These are phyloP conservation scores for Trichophyton rubrum DNA, from an alignment of 2,329 filamentous ascomycete genomes.

Conservation along the genomic window DNA sequence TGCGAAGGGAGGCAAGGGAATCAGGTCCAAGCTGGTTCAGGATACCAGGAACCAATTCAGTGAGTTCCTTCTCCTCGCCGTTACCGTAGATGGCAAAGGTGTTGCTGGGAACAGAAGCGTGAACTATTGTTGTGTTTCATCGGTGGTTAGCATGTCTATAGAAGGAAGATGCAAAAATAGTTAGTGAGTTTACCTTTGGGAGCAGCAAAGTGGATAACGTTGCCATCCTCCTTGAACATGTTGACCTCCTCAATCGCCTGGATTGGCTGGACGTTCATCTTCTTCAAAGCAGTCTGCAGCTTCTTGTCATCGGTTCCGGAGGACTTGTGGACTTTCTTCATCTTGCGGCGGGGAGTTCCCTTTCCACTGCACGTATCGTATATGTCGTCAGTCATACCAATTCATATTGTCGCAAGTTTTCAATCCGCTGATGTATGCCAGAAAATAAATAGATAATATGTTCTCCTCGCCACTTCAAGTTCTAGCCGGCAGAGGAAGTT, in stretches of 20 bases:
- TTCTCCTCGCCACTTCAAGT: not conserved
- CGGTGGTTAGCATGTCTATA: not conserved
- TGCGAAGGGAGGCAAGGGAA: constrained; percentile 91
- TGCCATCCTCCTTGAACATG: constrained; percentile 99
- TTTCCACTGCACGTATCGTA: constrained; percentile 56
- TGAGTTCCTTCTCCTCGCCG: constrained; percentile 99
- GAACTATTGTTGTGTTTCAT: constrained; percentile 47
- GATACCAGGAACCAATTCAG: constrained; percentile 96
- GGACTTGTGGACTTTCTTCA: constrained; percentile 93
- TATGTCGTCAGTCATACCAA: not conserved
- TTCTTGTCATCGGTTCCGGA: constrained; percentile 98
- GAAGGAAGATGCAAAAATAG: not conserved
- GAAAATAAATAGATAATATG: not conserved
- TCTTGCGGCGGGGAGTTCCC: constrained; percentile 92
- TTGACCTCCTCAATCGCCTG: constrained; percentile 99
- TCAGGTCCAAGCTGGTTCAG: constrained; percentile 99
- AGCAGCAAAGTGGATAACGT: constrained; percentile 97
- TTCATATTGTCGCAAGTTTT: not conserved
- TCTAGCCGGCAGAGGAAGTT: not conserved
- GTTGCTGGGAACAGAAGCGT: constrained; percentile 94
- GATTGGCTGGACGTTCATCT: constrained; percentile 99
- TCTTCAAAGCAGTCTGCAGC: constrained; percentile 93
- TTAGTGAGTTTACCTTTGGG: constrained; percentile 66
- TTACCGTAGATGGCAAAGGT: constrained; percentile 99
- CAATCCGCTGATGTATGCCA: not conserved